Percentiles rank a stretch among this genome's conserved stretches.
phyloP scores from a whole-genome alignment of 805 yeast species.

The Kazachstania psychrophila region DNA sequence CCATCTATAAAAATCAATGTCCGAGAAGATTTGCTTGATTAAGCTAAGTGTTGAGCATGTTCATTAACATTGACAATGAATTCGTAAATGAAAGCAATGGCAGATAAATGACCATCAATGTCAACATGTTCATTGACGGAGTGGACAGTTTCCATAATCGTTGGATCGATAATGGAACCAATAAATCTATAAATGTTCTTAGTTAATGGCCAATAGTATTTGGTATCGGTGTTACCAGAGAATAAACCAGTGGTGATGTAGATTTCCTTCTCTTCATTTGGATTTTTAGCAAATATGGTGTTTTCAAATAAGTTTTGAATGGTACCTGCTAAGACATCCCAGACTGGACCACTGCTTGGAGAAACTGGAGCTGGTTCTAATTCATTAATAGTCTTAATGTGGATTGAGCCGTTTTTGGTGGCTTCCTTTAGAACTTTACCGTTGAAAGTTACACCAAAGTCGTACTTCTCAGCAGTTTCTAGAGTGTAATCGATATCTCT shows the following conservation, averaged over 20 bases:
- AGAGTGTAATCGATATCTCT: constrained; percentile 32
- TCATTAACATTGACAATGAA: constrained; percentile 32
- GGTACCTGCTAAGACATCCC: constrained; percentile 42
- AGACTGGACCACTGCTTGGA: constrained; percentile 30
- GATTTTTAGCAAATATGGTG: constrained; percentile 28
- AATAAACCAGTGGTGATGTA: constrained; percentile 41
- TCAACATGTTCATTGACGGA: constrained; percentile 54
- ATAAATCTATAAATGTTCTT: constrained; percentile 44
- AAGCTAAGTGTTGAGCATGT: too few relatives aligned
- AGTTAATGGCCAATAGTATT: constrained; percentile 48
- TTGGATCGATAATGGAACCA: constrained; percentile 15
- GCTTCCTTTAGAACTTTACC: constrained; percentile 18
- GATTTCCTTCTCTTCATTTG: constrained; percentile 13
- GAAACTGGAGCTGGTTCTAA: constrained; percentile 36
- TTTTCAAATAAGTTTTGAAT: constrained; percentile 49
- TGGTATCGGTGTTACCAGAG: constrained; percentile 57
- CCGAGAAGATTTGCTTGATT: too few relatives aligned
- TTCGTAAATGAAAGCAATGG: constrained; percentile 47
- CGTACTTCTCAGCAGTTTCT: constrained; percentile 39
- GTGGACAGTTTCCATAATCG: constrained; percentile 36
- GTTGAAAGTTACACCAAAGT: constrained; percentile 35
- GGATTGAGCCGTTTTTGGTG: constrained; percentile 27
- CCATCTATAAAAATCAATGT: too few relatives aligned
- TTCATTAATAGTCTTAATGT: constrained; percentile 12
- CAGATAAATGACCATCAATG: constrained; percentile 50